These are phyloP conservation scores for Gnetum montanum DNA, from an alignment of 75 land plant genomes.

Conservation along the genomic window DNA sequence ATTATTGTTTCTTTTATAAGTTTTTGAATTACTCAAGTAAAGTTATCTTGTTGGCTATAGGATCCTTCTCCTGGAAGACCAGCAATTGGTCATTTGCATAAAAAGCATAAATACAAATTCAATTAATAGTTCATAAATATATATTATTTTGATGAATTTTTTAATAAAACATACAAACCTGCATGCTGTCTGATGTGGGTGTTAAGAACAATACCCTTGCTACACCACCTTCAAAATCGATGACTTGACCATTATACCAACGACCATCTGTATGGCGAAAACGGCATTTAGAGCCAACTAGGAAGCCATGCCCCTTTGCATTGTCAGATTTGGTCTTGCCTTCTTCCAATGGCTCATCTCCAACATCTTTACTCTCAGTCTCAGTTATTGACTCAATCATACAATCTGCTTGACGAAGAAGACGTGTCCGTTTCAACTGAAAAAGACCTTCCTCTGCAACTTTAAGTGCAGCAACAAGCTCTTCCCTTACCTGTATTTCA, in stretches of 20 bases:
- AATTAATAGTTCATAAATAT: too few relatives aligned
- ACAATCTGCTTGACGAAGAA: constrained; percentile 50
- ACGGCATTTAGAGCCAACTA: constrained; percentile 79
- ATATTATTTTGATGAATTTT: too few relatives aligned
- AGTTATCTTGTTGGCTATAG: too few relatives aligned
- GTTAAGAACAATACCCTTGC: constrained; percentile 76
- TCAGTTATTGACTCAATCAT: constrained; percentile 5
- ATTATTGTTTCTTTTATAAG: too few relatives aligned
- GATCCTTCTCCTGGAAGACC: too few relatives aligned
- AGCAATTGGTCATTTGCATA: too few relatives aligned
- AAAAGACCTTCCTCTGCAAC: constrained; percentile 89
- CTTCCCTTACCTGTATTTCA: constrained; percentile 76
- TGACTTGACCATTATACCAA: constrained; percentile 76
- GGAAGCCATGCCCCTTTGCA: constrained; percentile 16
- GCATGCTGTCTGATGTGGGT: constrained; percentile 82
- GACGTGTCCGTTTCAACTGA: constrained; percentile 63
- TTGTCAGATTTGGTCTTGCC: constrained; percentile 17
- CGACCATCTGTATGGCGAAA: constrained; percentile 86
- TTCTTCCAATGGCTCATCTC: constrained; percentile 29
- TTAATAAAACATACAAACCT: too few relatives aligned
- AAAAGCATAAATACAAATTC: too few relatives aligned
- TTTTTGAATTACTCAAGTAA: too few relatives aligned
- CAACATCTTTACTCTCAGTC: constrained; percentile 14
- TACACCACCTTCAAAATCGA: constrained; percentile 36
- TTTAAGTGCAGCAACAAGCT: constrained; percentile 65